These are phyloP conservation scores for Stachybotrys echinatus DNA, from an alignment of 2,329 filamentous ascomycete species.

Conservation along the genomic window DNA sequence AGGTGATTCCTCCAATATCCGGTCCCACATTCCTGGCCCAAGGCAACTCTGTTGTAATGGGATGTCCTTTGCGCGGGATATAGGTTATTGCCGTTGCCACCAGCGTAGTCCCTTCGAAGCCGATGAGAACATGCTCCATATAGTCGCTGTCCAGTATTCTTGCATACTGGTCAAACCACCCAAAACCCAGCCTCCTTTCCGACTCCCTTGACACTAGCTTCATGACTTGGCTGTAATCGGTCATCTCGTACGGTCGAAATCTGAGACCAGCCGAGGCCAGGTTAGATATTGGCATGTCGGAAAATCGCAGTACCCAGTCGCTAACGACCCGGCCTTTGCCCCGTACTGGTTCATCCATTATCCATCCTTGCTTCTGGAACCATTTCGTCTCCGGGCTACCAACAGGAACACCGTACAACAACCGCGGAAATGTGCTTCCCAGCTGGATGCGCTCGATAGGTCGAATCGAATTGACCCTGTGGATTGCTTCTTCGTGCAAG, in stretches of 20 bases:
- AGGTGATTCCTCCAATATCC: conserved; percentile 54
- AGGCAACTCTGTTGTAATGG: conserved; percentile 44
- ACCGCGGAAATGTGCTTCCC: conserved; percentile 53
- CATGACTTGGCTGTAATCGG: conserved; percentile 41
- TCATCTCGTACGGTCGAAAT: conserved; percentile 38
- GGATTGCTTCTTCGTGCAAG: conserved; percentile 46
- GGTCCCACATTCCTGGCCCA: conserved; percentile 47
- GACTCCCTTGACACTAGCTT: conserved; percentile 45
- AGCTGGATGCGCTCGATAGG: conserved; percentile 49
- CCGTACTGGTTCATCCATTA: conserved; percentile 33
- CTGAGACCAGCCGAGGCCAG: conserved; percentile 33
- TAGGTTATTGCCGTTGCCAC: conserved; percentile 52
- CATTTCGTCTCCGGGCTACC: conserved; percentile 39
- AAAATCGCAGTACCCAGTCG: conserved; percentile 50
- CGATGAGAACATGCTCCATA: conserved; percentile 49
- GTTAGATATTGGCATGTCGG: conserved; percentile 38
- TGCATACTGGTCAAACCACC: conserved; percentile 56
- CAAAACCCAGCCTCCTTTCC: conserved; percentile 39
- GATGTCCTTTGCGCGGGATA: conserved; percentile 38
- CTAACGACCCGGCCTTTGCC: conserved; percentile 44
- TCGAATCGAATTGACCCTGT: conserved; percentile 41
- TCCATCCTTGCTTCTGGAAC: conserved; percentile 51
- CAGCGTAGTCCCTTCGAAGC: conserved; percentile 40
- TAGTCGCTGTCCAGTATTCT: conserved; percentile 41
- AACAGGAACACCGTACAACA: conserved; percentile 48